These are phyloP conservation scores for Sextonia rubra DNA, from an alignment of 164 flowering plant genomes.

Conservation along the genomic window DNA sequence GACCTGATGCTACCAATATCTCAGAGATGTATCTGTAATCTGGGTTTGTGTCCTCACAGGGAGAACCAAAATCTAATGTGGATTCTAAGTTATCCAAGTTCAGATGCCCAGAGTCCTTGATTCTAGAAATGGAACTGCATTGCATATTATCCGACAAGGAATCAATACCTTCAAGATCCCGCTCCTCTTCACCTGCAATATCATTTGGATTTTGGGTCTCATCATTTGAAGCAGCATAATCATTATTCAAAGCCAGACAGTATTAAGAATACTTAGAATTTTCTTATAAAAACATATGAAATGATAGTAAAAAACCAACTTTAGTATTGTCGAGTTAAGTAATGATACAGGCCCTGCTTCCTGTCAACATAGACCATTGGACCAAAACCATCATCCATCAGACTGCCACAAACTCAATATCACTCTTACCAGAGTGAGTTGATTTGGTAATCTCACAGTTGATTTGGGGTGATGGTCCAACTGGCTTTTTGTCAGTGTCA, in stretches of 20 bases:
- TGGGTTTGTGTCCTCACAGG: slow-evolving; percentile 34
- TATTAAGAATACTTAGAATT: background rate
- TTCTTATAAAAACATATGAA: background rate
- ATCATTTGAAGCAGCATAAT: slow-evolving; percentile 28
- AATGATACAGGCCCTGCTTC: background rate
- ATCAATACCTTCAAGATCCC: slow-evolving; percentile 19
- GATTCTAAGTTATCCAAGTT: slow-evolving; percentile 28
- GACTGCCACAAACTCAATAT: background rate
- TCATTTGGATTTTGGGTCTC: slow-evolving; percentile 26
- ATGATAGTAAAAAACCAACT: background rate
- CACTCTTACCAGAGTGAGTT: background rate
- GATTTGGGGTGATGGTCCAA: too few relatives aligned
- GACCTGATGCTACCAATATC: slow-evolving; percentile 64
- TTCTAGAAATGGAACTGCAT: slow-evolving; percentile 23
- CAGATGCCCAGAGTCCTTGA: slow-evolving; percentile 23
- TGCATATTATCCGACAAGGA: slow-evolving; percentile 11
- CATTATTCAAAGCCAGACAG: background rate
- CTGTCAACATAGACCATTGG: background rate
- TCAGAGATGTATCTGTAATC: slow-evolving; percentile 63
- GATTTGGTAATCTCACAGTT: too few relatives aligned
- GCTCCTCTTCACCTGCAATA: slow-evolving; percentile 27
- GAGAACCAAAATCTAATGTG: slow-evolving; percentile 26
- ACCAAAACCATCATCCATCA: background rate
- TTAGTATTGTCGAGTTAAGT: background rate
- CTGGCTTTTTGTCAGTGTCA: too few relatives aligned